Base-by-base conservation (phyloP, 2,329 filamentous ascomycete genomes). In the Chaetomium sp. region DNA sequence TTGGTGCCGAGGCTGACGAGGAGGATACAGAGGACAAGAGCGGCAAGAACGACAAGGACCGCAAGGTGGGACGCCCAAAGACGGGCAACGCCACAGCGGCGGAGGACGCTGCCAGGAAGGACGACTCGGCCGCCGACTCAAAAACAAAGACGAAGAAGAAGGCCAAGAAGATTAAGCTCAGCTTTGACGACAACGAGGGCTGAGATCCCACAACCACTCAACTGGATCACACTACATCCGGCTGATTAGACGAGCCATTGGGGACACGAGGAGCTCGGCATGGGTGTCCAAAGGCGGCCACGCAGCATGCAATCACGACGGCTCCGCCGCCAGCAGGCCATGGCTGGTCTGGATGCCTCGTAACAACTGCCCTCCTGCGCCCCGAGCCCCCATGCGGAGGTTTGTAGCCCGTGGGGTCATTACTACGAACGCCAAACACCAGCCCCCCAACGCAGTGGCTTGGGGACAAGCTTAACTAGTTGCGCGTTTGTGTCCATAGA, bases 161-260 rank as follows among this genome's bases (percentile, higher is more conserved):
- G 75, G 77, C 79, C 4, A 86, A 86, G 75, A 89, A 88, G 78
- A 85, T 90, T 65, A 89, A 89, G 77, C 78, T 90, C 54, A 90
- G 87, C 75, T 90, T 90, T 72, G 85, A 85, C 29, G 83, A 88
- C 63, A 86, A 88, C 21, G 84, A 86, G 38, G 80, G 76, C 23
- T 76, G 76, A 79, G 54, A 19, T 21, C n/a, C 47, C 29, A 19
- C 5, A 19, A 6, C 19, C 19, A 3, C 29, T 1, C 51, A 21
- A 19, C 13, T 7, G 25, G 16, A 16, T 31, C 0, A 16, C 45
- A 47, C 45, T 3, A 21, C 45, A 23, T n/a, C 42, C n/a, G 7
- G 27, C 21, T n/a, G 13, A n/a, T 42, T 7, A 16, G 38, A 5
- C 13, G 35, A 42, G 35, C 3, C 13, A 5, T 6, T 19, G 35